Base-by-base conservation (phyloP, 331 rosid species). In the Cydonia oblonga region DNA sequence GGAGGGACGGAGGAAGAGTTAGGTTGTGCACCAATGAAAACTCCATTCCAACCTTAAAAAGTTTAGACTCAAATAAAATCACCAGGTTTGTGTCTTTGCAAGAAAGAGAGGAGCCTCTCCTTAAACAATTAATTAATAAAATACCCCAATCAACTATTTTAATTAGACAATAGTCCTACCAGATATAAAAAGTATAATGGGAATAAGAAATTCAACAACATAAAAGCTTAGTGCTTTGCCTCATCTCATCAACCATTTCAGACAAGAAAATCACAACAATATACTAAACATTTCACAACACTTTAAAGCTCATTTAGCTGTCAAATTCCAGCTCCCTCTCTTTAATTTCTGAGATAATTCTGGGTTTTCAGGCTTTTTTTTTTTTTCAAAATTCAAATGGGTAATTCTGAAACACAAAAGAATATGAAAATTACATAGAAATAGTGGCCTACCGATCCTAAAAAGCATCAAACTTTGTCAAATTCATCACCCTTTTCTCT, bases 401-500 rank as follows among this genome's bases (percentile, higher is more conserved):
- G 40, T 24, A 6, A 40, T 42, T 24, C 35, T 15, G 64, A 5
- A 71, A 51, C 69, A 62, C 22, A 76, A 40, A 38, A 38, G 42
- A 38, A 38, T 2, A 38, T 38, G 42, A 38, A 38, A 38, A 9
- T 38, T 1, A 9, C 4, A 38, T 9, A 38, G 13, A 58, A 76
- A 59, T 82, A 76, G 82, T 67, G 59, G 68, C 42, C 80, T 35
- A 81, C 82, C 80, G 73, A 76, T 78, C 78, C 90, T 83, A 77
- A 82, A 86, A 83, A 86, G 58, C 84, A 68, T 73, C 77, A 76
- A 90, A 86, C 83, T 82, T 69, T 73, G 28, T 26, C 58, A 80
- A 79, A 22, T 82, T 73, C 26, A 77, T 74, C 1, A 49, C 60
- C 38, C 51, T 61, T 63, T 75, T 32, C 19, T 14, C 42, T 29